These are phyloP conservation scores for Mikania micrantha DNA, from an alignment of 129 eudicot genomes.

Conservation along the genomic window DNA sequence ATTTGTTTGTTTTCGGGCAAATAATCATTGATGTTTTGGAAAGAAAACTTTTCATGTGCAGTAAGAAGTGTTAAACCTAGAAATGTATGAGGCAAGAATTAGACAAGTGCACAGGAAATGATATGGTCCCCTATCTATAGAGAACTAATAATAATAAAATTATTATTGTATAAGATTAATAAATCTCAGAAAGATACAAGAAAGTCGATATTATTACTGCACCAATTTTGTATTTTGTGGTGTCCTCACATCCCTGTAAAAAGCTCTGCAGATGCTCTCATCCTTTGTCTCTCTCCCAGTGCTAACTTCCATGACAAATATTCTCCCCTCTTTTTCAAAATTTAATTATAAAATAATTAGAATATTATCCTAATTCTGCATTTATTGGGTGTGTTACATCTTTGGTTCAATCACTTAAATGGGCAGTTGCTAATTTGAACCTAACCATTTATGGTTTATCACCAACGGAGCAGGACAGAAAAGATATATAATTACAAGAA, in stretches of 20 bases:
- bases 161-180: neutral
- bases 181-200: conserved; percentile 26
- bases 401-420: neutral
- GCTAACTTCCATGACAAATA: conserved; percentile 73
- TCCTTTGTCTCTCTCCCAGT: conserved; percentile 44
- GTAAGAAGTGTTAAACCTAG: conserved; percentile 6
- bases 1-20: neutral
- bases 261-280: conserved; percentile 39
- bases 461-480: neutral
- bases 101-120: conserved; percentile 8
- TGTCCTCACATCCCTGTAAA: conserved; percentile 32
- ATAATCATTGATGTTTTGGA: conserved; percentile 13
- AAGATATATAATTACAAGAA: neutral
- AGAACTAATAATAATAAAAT: neutral
- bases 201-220: conserved; percentile 31
- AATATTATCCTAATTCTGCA: neutral
- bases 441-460: neutral
- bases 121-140: conserved; percentile 32
- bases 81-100: conserved; percentile 19
- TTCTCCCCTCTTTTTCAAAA: conserved; percentile 29
- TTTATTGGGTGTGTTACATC: neutral
- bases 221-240: conserved; percentile 39
- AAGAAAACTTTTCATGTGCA: conserved; percentile 6
- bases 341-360: neutral
- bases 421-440: neutral